These are phyloP conservation scores for Stipa capillata DNA, from an alignment of 176 grass and related monocot species.

Conservation along the genomic window DNA sequence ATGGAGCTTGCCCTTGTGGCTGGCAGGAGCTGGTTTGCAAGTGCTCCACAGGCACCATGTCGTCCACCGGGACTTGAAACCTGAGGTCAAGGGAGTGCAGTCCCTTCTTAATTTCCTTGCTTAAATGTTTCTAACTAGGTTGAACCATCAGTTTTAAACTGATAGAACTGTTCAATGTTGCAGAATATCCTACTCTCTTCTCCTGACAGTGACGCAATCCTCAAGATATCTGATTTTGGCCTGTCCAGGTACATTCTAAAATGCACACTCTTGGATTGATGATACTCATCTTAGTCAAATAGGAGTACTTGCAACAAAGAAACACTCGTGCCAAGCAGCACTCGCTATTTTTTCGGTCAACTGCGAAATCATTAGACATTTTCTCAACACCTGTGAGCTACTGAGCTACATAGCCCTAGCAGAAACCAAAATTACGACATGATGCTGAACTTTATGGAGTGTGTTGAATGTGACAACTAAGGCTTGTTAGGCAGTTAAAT, in stretches of 20 bases:
- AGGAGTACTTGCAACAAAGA: too few species aligned
- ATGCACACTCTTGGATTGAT: neutral
- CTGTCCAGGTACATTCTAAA: conserved; percentile 29
- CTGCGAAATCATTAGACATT: neutral
- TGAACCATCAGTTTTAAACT: neutral
- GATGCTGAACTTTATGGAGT: neutral
- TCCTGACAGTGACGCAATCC: neutral
- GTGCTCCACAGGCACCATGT: conserved; percentile 43
- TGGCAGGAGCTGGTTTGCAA: conserved; percentile 56
- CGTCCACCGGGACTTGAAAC: conserved; percentile 66
- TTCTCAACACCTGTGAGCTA: too few species aligned
- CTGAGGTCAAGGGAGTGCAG: conserved; percentile 29
- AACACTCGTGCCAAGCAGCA: neutral
- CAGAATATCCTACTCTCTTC: conserved; percentile 56
- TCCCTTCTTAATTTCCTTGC: neutral
- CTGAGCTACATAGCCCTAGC: neutral
- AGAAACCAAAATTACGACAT: neutral
- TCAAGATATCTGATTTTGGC: conserved; percentile 69
- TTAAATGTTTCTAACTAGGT: neutral
- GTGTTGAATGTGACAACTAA: neutral
- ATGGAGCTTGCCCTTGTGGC: conserved; percentile 20
- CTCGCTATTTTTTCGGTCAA: neutral
- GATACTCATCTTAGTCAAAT: neutral
- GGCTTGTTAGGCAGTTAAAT: neutral
- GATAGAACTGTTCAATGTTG: neutral